Evolutionary conservation across 2,329 filamentous ascomycete genomes (phyloP).

Genomic region (Microdochium paspali): DNA sequence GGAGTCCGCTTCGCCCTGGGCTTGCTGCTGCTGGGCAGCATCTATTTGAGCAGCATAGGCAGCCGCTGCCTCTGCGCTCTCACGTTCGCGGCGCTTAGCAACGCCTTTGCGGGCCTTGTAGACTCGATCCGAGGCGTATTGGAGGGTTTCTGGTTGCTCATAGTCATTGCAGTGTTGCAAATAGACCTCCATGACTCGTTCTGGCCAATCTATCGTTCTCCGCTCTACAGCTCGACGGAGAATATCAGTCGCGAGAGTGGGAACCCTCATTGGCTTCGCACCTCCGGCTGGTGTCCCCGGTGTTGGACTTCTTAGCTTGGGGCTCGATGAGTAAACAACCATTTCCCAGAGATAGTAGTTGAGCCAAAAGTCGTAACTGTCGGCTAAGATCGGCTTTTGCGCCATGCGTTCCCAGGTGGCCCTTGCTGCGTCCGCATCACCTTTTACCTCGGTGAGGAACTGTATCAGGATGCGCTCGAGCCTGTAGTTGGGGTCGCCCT

Average conservation of each 20-base stretch:
- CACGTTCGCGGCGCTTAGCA: constrained; percentile 53
- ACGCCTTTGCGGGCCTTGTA: constrained; percentile 59
- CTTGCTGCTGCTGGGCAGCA: constrained; percentile 21
- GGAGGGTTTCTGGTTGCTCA: constrained; percentile 67
- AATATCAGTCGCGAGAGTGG: constrained; percentile 65
- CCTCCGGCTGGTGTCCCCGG: constrained; percentile 27
- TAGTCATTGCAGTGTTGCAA: constrained; percentile 81
- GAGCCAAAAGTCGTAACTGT: constrained; percentile 90
- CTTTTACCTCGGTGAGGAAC: constrained; percentile 78
- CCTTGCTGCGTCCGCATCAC: constrained; percentile 67
- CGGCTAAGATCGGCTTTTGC: constrained; percentile 52
- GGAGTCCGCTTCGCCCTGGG: constrained; percentile 14
- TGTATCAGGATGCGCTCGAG: constrained; percentile 89
- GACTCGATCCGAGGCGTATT: constrained; percentile 63
- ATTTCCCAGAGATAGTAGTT: constrained; percentile 91
- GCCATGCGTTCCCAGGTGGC: constrained; percentile 66
- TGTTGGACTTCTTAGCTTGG: constrained; percentile 42
- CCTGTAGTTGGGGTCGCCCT: constrained; percentile 81
- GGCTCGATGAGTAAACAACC: constrained; percentile 44
- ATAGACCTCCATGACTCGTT: constrained; percentile 66
- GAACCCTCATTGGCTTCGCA: constrained; percentile 47
- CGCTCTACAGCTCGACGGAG: constrained; percentile 60
- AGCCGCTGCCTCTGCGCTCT: constrained; percentile 51
- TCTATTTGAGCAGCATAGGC: constrained; percentile 31
- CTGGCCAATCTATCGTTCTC: constrained; percentile 63